phyloP scores from a whole-genome alignment of 2,329 filamentous ascomycete genomes.

The Diaporthe vexans region DNA sequence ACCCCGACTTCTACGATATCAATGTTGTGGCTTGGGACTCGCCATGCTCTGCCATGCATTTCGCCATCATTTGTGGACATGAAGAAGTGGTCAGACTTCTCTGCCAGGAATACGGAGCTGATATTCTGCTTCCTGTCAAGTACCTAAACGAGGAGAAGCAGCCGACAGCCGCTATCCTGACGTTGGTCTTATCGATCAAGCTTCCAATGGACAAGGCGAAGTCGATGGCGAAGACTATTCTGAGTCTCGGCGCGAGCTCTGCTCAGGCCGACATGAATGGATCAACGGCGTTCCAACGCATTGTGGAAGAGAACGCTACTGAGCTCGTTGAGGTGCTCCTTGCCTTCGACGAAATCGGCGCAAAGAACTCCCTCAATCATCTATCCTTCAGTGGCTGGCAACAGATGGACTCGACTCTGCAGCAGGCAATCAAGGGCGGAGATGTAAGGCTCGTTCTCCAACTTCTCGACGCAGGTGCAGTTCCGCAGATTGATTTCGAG shows the following conservation, averaged over 20 bases:
- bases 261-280: slow-evolving; percentile 78
- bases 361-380: slow-evolving; percentile 77
- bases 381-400: slow-evolving; percentile 59
- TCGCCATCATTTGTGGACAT: slow-evolving; percentile 83
- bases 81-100: slow-evolving; percentile 77
- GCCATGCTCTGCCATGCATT: slow-evolving; percentile 80
- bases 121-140: slow-evolving; percentile 82
- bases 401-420: slow-evolving; percentile 53
- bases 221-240: slow-evolving; percentile 73
- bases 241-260: slow-evolving; percentile 79
- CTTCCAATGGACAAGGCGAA: slow-evolving; percentile 75
- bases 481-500: slow-evolving; percentile 72
- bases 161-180: slow-evolving; percentile 74
- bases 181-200: slow-evolving; percentile 75
- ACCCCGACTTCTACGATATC: slow-evolving; percentile 85
- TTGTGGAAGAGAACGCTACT: slow-evolving; percentile 65
- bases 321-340: slow-evolving; percentile 64
- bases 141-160: slow-evolving; percentile 64
- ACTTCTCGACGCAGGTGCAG: slow-evolving; percentile 75
- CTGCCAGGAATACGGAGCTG: slow-evolving; percentile 80
- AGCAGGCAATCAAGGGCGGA: slow-evolving; percentile 68
- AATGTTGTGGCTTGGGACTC: slow-evolving; percentile 86
- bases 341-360: slow-evolving; percentile 70
- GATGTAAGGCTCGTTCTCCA: slow-evolving; percentile 68
- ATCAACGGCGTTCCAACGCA: slow-evolving; percentile 76